Evolutionary conservation across 768 basidiomycete genomes (phyloP), one percentile per base, ranked within the genome.

Genomic region (Lentinula detonsa): DNA sequence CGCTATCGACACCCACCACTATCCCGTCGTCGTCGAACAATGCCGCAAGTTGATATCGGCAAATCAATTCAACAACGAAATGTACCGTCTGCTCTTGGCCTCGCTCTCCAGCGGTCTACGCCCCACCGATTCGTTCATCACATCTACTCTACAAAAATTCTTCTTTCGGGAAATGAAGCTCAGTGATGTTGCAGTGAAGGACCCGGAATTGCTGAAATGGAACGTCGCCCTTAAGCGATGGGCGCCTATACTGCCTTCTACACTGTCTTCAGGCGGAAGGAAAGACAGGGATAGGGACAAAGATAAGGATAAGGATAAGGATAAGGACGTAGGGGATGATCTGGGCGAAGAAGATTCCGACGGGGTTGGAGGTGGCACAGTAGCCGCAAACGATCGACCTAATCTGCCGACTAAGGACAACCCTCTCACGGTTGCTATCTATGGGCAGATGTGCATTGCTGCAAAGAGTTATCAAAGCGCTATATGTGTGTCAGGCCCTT

Each of bases 391-490:
- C 13, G 51, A 54, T 9, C 50, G 64, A 21, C 67, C 79, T 3
- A 75, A 74, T 43, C 68, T 87, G 28, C 88, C 92, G 2, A 88
- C 80, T 18, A 88, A 86, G 71, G 75, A 84, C 35, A 93, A 89
- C 64, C 87, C 93, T 0, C 72, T 89, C 43, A 77, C 85, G 21
- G 80, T 91, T 13, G 76, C 87, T 1, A 73, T 92, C 18, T 96
- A 96, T 67, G 95, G 92, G 0, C 89, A 91, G 67, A 81, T 93
- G 53, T 88, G 91, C 66, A 81, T 92, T n/a, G 84, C 85, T 3
- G 87, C 89, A 21, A 90, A 86, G 74, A 93, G 91, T 66, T 95
- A 89, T 71, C 93, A 97, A 68, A 91, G 90, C 66, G 91, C 94
- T 4, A 85, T 95, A 56, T 95, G 95, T 96, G 65, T 66, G 92